A percentile compares a stretch with the other conserved stretches of the same genome.
These are phyloP conservation scores for Tricholoma hemisulphureum DNA, from an alignment of 768 basidiomycete genomes.

Conservation along the genomic window DNA sequence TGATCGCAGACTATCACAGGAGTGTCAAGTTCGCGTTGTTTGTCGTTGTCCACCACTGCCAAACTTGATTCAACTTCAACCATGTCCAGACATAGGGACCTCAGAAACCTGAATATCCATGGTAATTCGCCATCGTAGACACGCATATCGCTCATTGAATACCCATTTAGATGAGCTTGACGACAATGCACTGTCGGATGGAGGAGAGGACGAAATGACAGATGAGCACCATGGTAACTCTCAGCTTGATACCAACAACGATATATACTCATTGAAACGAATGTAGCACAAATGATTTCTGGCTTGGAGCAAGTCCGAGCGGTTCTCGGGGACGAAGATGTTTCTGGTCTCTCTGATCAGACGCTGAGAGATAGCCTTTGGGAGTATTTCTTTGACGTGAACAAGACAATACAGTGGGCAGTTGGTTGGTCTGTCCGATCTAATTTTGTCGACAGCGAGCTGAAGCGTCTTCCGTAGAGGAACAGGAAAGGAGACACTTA, in stretches of 20 bases:
- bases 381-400: conserved; percentile 84
- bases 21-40: conserved; percentile 17
- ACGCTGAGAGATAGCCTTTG: conserved; percentile 80
- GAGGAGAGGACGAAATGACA: conserved; percentile 78
- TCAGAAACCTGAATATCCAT: conserved; percentile 81
- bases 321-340: conserved; percentile 62
- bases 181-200: conserved; percentile 76
- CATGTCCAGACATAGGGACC: conserved; percentile 92
- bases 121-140: conserved; percentile 37
- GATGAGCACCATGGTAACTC: conserved; percentile 72
- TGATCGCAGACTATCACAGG: no score
- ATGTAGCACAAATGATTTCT: conserved; percentile 62
- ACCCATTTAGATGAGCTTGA: conserved; percentile 73
- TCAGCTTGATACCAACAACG: conserved; percentile 2
- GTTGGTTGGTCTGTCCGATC: conserved; percentile 51
- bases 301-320: conserved; percentile 67
- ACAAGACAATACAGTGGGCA: conserved; percentile 72
- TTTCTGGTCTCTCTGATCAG: conserved; percentile 68
- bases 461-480: conserved; percentile 48
- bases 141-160: background rate
- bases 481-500: conserved; percentile 59
- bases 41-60: background rate
- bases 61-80: background rate
- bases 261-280: conserved; percentile 4
- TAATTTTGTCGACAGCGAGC: conserved; percentile 4